phyloP scores from a whole-genome alignment of 345 rosid species.

The Moringa oleifera region DNA sequence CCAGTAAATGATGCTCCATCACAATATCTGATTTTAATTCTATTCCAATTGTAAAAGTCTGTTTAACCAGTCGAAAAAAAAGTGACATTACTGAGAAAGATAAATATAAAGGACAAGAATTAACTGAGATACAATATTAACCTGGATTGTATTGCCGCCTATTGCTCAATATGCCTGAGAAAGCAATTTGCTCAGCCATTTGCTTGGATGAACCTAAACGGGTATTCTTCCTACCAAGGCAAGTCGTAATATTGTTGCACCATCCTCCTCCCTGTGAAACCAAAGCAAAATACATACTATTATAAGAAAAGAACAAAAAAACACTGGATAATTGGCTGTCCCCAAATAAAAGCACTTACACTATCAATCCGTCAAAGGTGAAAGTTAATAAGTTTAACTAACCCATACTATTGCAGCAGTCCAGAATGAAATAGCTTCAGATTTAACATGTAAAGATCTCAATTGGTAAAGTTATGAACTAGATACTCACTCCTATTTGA shows the following conservation, averaged over 20 bases:
- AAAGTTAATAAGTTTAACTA: no score
- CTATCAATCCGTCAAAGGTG: no score
- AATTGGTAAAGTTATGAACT: no score
- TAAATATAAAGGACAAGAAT: neutral
- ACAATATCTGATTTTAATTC: constrained; percentile 86
- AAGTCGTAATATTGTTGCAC: constrained; percentile 69
- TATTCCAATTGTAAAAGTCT: constrained; percentile 91
- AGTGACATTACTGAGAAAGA: no score
- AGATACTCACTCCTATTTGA: no score
- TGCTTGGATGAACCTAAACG: constrained; percentile 74
- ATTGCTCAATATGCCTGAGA: constrained; percentile 81
- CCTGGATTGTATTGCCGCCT: constrained; percentile 66
- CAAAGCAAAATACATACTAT: neutral
- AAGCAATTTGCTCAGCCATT: constrained; percentile 54
- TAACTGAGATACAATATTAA: constrained; percentile 1
- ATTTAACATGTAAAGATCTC: no score
- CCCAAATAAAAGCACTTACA: no score
- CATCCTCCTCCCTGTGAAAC: constrained; percentile 75
- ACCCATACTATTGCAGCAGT: no score
- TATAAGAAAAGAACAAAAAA: no score
- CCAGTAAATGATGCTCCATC: constrained; percentile 97
- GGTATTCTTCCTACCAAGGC: constrained; percentile 56
- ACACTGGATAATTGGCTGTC: no score
- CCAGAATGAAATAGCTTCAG: no score
- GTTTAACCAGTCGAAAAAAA: neutral